These are phyloP conservation scores for Russula vinacea DNA, from an alignment of 768 basidiomycete species.

Conservation along the genomic window DNA sequence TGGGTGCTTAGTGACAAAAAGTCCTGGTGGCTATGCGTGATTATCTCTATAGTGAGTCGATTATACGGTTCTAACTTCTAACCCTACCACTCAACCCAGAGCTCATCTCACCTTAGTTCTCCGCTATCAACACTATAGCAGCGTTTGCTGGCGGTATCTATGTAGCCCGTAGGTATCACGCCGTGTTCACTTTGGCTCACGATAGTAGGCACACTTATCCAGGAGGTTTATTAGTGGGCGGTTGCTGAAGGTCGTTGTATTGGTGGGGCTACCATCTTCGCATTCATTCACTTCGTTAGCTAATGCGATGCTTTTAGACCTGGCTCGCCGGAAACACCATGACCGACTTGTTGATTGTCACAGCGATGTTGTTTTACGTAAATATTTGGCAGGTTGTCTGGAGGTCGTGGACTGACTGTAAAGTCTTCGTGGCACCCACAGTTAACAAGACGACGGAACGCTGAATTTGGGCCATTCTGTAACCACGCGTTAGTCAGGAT, in stretches of 20 bases:
- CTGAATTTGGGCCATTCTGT: not conserved
- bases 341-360: constrained; percentile 6
- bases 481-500: constrained; percentile 2
- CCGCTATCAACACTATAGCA: not conserved
- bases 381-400: not conserved
- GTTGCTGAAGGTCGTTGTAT: not conserved
- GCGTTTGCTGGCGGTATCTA: constrained; percentile 9
- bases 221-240: not conserved
- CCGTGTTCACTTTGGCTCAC: not conserved
- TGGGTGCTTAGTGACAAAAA: constrained; percentile 14
- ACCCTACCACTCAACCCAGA: too few species aligned
- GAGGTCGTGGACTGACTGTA: not conserved
- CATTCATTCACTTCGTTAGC: too few species aligned
- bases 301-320: constrained; percentile 4
- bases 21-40: not conserved
- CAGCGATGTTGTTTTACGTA: constrained; percentile 14
- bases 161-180: not conserved
- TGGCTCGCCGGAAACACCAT: constrained; percentile 10
- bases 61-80: not conserved
- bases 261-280: not conserved
- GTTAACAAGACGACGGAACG: not conserved
- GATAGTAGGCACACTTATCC: not conserved
- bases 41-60: constrained; percentile 10
- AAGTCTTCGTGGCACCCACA: not conserved
- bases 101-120: not conserved